A percentile compares a stretch with the other conserved stretches of the same genome.
phyloP scores from a whole-genome alignment of 768 basidiomycete genomes.

The Tylopilus vinaceipallidus region DNA sequence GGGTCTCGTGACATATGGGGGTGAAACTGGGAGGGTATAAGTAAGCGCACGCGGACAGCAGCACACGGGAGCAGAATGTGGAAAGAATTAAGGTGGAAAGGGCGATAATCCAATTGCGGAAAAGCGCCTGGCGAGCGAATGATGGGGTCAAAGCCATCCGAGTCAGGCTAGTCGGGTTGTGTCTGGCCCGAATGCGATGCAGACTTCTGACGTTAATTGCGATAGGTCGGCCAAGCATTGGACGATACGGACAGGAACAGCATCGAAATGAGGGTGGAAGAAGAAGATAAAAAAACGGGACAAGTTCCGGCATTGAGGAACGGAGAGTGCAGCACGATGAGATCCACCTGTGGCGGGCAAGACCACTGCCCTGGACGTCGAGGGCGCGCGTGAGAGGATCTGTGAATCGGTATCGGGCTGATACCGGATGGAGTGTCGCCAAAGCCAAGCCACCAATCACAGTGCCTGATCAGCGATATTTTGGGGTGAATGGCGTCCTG shows the following conservation, averaged over 20 bases:
- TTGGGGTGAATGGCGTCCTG: constrained; percentile 1
- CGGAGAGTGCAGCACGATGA: constrained; percentile 6
- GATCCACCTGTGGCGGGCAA: constrained; percentile 1
- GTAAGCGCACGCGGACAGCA: constrained; percentile 8
- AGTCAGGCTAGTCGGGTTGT: no score
- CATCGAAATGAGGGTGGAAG: background rate
- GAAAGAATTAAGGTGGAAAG: background rate
- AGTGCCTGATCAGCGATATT: constrained; percentile 24
- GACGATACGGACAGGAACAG: constrained; percentile 5
- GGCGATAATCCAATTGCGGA: constrained; percentile 8
- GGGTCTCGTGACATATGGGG: background rate
- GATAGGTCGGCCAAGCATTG: constrained; percentile 8
- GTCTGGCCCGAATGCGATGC: constrained; percentile 7
- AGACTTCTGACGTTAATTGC: constrained; percentile 20
- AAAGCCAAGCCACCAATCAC: background rate
- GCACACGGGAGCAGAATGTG: background rate
- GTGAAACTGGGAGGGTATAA: constrained; percentile 14
- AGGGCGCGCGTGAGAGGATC: constrained; percentile 27
- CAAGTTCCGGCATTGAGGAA: constrained; percentile 20
- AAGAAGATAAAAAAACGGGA: constrained; percentile 6
- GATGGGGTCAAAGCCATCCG: background rate
- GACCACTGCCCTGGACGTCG: background rate
- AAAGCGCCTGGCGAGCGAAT: background rate
- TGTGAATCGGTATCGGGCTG: constrained; percentile 9
- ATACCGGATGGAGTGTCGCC: constrained; percentile 8